A percentile compares a stretch with the other conserved stretches of the same genome.
These are phyloP conservation scores for Penicillium paneum DNA, from an alignment of 2,329 filamentous ascomycete species.

Conservation along the genomic window DNA sequence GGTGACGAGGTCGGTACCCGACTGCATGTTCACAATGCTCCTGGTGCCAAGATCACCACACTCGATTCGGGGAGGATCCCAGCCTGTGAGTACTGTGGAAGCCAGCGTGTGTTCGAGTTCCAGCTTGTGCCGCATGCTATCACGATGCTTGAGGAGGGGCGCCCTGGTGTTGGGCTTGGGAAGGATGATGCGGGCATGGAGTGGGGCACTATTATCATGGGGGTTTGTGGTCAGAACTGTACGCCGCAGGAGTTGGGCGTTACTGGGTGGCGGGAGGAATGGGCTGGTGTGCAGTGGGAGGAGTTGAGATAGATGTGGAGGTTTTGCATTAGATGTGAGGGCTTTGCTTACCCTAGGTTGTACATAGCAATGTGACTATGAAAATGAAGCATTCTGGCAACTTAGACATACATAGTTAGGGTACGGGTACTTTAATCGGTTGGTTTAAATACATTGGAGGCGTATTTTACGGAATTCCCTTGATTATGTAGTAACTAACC, in stretches of 20 bases:
- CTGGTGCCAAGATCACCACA: conserved; percentile 28
- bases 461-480: no score
- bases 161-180: conserved; percentile 58
- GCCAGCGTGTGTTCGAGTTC: conserved; percentile 77
- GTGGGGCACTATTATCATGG: conserved; percentile 90
- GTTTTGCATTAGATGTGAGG: not conserved
- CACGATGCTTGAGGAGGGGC: conserved; percentile 74
- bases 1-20: conserved; percentile 69
- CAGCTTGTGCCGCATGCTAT: conserved; percentile 92
- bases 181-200: conserved; percentile 78
- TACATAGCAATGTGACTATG: not conserved
- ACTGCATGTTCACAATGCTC: conserved; percentile 42
- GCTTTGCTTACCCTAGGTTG: not conserved
- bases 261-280: conserved; percentile 84
- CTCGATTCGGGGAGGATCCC: conserved; percentile 56
- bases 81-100: conserved; percentile 72
- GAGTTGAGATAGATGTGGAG: conserved; percentile 48
- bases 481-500: no score
- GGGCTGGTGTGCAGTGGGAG: conserved; percentile 98
- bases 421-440: no score
- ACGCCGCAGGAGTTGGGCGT: conserved; percentile 59
- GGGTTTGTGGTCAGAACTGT: conserved; percentile 79
- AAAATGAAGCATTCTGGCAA: not conserved
- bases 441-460: no score
- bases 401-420: no score